A percentile compares a stretch with the other conserved stretches of the same genome.
Conservation (phyloP, 805 yeast genomes). For the Saccharomycopsis malanga region DNA sequence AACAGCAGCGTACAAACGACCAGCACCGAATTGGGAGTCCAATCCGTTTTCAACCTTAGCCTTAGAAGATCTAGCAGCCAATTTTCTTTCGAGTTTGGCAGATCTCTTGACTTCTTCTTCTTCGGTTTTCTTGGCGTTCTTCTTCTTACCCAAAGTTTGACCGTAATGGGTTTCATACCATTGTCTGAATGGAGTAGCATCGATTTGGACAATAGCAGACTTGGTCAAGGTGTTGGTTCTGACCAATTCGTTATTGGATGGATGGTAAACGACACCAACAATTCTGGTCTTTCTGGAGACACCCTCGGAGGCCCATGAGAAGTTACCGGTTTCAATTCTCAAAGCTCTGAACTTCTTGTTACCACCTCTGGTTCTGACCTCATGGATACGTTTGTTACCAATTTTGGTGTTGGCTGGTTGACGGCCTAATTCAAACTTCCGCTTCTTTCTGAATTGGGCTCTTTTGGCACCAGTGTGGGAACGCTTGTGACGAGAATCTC, state of each 20-base stretch:
- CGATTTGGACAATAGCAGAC: slow-evolving; percentile 98
- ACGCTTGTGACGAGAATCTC: slow-evolving; percentile 99
- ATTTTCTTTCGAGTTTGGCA: slow-evolving; percentile 57
- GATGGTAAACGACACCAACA: slow-evolving; percentile 96
- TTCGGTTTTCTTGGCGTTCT: slow-evolving; percentile 38
- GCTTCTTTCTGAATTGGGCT: slow-evolving; percentile 99
- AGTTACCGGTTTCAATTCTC: slow-evolving; percentile 98
- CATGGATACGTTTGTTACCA: slow-evolving; percentile 97
- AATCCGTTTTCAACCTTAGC: slow-evolving; percentile 87
- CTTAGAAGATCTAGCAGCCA: slow-evolving; percentile 82
- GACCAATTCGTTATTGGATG: slow-evolving; percentile 98
- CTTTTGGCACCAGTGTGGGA: slow-evolving; percentile 99
- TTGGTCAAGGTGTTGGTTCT: slow-evolving; percentile 99
- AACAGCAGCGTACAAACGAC: slow-evolving; percentile 97
- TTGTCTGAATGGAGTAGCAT: slow-evolving; percentile 99
- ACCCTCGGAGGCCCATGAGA: slow-evolving; percentile 99
- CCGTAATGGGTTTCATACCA: slow-evolving; percentile 99
- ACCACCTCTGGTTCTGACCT: slow-evolving; percentile 99
- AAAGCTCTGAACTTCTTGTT: slow-evolving; percentile 99
- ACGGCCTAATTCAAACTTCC: slow-evolving; percentile 99
- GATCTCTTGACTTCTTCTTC: slow-evolving; percentile 65
- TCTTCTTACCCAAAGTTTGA: slow-evolving; percentile 83
- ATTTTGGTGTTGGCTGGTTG: slow-evolving; percentile 99
- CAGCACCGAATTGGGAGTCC: slow-evolving; percentile 95
- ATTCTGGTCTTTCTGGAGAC: slow-evolving; percentile 98